Base-by-base conservation (phyloP, 2,329 filamentous ascomycete genomes). In the Dothistroma septosporum region DNA sequence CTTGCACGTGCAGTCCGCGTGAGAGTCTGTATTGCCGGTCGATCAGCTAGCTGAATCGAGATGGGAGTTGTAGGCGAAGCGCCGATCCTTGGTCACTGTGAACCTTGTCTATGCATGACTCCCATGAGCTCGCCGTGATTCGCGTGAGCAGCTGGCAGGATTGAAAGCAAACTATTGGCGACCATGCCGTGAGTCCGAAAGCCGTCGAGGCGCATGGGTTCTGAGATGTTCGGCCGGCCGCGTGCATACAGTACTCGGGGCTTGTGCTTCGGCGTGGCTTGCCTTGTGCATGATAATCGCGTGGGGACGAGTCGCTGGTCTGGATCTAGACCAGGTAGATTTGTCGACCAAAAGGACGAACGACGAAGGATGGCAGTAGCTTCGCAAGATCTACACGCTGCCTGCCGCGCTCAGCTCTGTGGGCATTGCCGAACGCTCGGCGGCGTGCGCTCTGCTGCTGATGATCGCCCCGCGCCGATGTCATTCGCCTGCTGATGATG, bases 21-120 rank as follows among this genome's bases (percentile, higher is more conserved):
- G 31, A 53, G 35, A 53, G 50, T 53, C 31, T 35, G 19, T 14
- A 28, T 32, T 53, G 50, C 50, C 50, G 50, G 50, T 53, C 35
- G 50, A 53, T 53, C 50, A 24, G 50, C 50, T 53, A 53, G 50
- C 50, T 53, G 11, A 35, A 53, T 32, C 33, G 50, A 53, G 50
- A 35, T 35, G 28, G 16, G 7, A n/a, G 2, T 21, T 21, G 9
- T 53, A n/a, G 24, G 28, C 50, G 50, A 53, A n/a, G 19, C 24
- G 50, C n/a, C 50, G 50, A 53, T 53, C 50, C n/a, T 10, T 35
- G 31, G 50, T 35, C 31, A 28, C 24, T 7, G n/a, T 19, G 19
- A 53, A 53, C 50, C 50, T 53, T 53, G 50, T 53, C 19, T 12
- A 12, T 19, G 50, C 50, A 53, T 53, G 50, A 28, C 24, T 24